phyloP scores from a whole-genome alignment of 2,329 filamentous ascomycete species.

The Fusarium globosum region DNA sequence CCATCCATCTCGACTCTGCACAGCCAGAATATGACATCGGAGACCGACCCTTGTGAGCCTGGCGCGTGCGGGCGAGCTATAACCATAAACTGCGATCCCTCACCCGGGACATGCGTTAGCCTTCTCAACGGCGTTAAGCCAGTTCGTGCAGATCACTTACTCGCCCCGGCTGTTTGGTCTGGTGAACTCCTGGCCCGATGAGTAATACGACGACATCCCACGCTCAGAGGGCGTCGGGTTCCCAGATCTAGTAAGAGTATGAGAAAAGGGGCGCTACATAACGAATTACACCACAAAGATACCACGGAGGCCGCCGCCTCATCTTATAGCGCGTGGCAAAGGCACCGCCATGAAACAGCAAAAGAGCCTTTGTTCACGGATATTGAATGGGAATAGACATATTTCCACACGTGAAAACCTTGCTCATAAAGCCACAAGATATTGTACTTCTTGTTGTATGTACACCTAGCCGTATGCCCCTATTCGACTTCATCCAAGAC shows the following conservation, averaged over 20 bases:
- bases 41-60: not conserved
- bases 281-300: not conserved
- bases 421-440: not conserved
- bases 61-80: not conserved
- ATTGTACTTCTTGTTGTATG: conserved; percentile 16
- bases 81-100: conserved; percentile 6
- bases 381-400: conserved; percentile 13
- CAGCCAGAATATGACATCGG: not conserved
- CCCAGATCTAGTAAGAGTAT: conserved; percentile 24
- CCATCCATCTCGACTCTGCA: not conserved
- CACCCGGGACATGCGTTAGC: conserved; percentile 15
- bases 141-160: conserved; percentile 13
- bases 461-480: conserved; percentile 20
- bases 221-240: not conserved
- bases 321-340: conserved; percentile 22
- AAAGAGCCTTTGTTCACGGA: not conserved
- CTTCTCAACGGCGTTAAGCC: conserved; percentile 19
- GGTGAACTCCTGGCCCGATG: not conserved
- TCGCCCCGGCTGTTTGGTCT: not conserved
- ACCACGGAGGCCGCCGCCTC: not conserved
- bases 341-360: not conserved
- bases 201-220: conserved; percentile 25
- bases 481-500: conserved; percentile 13
- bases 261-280: not conserved
- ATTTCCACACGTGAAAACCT: conserved; percentile 4